Percentiles rank a stretch among this genome's conserved stretches.
Conservation (phyloP, 306 rosid species). For the Malus sieversii region DNA sequence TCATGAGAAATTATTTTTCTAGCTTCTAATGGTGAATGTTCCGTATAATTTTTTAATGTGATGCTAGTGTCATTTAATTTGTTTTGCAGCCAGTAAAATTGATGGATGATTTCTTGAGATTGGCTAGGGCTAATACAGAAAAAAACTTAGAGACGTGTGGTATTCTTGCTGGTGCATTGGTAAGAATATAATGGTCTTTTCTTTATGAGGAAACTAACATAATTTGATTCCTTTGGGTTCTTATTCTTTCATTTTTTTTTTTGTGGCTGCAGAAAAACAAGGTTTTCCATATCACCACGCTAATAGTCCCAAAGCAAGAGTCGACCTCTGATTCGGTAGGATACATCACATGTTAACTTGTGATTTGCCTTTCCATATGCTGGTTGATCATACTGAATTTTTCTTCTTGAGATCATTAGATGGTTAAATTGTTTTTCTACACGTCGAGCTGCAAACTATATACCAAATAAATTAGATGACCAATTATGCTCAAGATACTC, state of each 20-base stretch:
- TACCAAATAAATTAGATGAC: background rate
- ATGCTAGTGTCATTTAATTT: constrained; percentile 12
- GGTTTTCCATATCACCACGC: constrained; percentile 88
- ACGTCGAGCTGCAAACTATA: background rate
- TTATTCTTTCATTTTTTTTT: constrained; percentile 25
- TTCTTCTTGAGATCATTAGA: background rate
- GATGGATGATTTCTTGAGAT: constrained; percentile 88
- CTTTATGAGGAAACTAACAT: background rate
- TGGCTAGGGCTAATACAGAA: constrained; percentile 74
- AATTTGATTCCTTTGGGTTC: constrained; percentile 21
- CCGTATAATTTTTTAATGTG: constrained; percentile 2
- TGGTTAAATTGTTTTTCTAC: background rate
- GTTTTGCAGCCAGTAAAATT: constrained; percentile 73
- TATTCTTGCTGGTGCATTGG: constrained; percentile 95
- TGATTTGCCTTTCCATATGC: constrained; percentile 6
- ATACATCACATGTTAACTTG: constrained; percentile 14
- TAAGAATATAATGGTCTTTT: constrained; percentile 22
- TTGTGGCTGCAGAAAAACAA: constrained; percentile 74
- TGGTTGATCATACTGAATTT: background rate
- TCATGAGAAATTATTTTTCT: constrained; percentile 8
- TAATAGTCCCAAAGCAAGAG: constrained; percentile 95
- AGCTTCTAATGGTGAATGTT: constrained; percentile 11
- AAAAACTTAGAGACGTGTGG: constrained; percentile 92
- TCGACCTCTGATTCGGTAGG: constrained; percentile 96
- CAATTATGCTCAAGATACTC: background rate